phyloP scores from a whole-genome alignment of 495 filamentous ascomycete genomes.

The Hypoxylon rickii region DNA sequence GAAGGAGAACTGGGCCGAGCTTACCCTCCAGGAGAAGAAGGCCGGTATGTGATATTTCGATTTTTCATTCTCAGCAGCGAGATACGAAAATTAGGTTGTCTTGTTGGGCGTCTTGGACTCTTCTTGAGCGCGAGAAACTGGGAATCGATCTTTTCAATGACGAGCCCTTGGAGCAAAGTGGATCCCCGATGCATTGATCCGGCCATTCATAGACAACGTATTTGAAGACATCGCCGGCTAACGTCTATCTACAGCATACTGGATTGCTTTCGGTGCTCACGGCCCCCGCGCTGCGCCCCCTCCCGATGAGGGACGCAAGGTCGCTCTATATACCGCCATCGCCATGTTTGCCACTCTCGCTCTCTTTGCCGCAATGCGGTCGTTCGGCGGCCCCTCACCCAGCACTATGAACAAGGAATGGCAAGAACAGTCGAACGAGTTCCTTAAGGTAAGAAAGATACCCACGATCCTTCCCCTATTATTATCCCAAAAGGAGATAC shows the following conservation, averaged over 20 bases:
- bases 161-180: slow-evolving; percentile 19
- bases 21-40: slow-evolving; percentile 97
- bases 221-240: slow-evolving; percentile 29
- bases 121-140: not conserved
- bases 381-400: slow-evolving; percentile 69
- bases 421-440: slow-evolving; percentile 91
- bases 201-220: slow-evolving; percentile 28
- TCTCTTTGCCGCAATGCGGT: slow-evolving; percentile 67
- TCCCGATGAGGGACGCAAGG: slow-evolving; percentile 77
- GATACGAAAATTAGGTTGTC: not conserved
- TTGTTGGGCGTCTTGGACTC: not conserved
- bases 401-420: slow-evolving; percentile 93
- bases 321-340: slow-evolving; percentile 69
- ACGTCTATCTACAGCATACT: slow-evolving; percentile 74
- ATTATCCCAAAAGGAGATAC: not conserved
- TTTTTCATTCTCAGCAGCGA: not conserved
- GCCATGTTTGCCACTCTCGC: slow-evolving; percentile 63
- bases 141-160: not conserved
- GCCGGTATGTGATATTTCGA: slow-evolving; percentile 74
- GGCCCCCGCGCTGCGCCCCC: slow-evolving; percentile 82
- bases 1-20: slow-evolving; percentile 94
- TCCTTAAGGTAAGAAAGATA: slow-evolving; percentile 67
- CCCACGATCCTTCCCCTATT: not conserved
- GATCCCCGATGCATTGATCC: slow-evolving; percentile 23
- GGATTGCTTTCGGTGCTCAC: slow-evolving; percentile 95